phyloP scores from a whole-genome alignment of 2,329 filamentous ascomycete species.

The Neofusicoccum sp. region DNA sequence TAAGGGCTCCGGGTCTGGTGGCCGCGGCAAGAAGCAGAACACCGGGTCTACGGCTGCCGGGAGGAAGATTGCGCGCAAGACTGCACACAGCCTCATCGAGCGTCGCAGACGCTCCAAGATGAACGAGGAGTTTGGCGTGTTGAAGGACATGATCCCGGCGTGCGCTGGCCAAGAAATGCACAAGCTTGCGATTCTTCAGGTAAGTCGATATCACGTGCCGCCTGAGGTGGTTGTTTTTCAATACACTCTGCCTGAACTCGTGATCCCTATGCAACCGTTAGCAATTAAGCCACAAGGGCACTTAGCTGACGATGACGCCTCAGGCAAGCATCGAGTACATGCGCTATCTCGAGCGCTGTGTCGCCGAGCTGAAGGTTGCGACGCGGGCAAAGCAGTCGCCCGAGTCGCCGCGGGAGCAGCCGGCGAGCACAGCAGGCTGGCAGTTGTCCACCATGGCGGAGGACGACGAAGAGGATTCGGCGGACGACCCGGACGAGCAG shows the following conservation, averaged over 20 bases:
- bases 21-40: conserved; percentile 65
- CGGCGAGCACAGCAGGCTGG: conserved; percentile 18
- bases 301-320: not conserved
- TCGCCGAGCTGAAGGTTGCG: conserved; percentile 67
- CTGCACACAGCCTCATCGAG: conserved; percentile 93
- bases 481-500: conserved; percentile 48
- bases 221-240: not conserved
- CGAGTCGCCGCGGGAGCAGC: conserved; percentile 6
- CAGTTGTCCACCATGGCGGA: conserved; percentile 28
- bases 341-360: conserved; percentile 87
- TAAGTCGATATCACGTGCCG: conserved; percentile 36
- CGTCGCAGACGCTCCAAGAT: conserved; percentile 88
- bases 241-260: not conserved
- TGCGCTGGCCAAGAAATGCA: conserved; percentile 96
- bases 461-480: conserved; percentile 28
- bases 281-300: not conserved
- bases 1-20: conserved; percentile 1
- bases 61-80: conserved; percentile 93
- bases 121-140: conserved; percentile 94
- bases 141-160: conserved; percentile 94
- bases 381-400: not conserved
- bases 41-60: conserved; percentile 74
- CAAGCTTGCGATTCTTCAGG: conserved; percentile 92
- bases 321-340: conserved; percentile 96
- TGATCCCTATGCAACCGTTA: not conserved